phyloP scores from a whole-genome alignment of 306 rosid genomes.

The Sphenostylis stenocarpa region DNA sequence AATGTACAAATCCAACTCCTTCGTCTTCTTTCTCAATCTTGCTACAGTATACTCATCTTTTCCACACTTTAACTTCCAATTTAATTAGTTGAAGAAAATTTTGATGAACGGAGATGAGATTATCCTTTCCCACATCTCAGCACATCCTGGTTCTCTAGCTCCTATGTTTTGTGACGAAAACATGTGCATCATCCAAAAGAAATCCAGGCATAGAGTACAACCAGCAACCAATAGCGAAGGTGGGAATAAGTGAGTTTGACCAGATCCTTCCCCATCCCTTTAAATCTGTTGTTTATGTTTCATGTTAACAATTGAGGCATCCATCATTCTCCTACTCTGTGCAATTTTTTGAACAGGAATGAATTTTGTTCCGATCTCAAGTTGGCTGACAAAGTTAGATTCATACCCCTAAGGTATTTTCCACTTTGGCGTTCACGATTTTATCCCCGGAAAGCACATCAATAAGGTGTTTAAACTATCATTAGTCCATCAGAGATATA shows the following conservation, averaged over 20 bases:
- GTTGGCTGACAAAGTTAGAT: too few relatives aligned
- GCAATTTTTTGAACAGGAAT: not conserved
- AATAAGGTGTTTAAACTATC: too few relatives aligned
- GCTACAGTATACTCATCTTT: not conserved
- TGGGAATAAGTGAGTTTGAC: not conserved
- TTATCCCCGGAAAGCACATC: too few relatives aligned
- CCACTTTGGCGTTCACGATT: too few relatives aligned
- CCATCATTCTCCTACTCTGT: not conserved
- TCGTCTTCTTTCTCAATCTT: not conserved
- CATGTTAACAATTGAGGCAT: not conserved
- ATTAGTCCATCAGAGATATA: too few relatives aligned
- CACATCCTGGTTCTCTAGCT: constrained; percentile 17
- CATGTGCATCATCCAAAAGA: not conserved
- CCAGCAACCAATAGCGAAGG: not conserved
- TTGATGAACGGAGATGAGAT: constrained; percentile 21
- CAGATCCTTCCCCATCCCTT: not conserved
- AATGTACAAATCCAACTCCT: constrained; percentile 7
- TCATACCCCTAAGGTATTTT: too few relatives aligned
- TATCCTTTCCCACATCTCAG: constrained; percentile 17
- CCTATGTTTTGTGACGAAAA: not conserved
- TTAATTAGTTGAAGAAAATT: constrained; percentile 13
- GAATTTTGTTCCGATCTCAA: not conserved
- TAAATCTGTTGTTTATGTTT: not conserved
- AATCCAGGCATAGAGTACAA: not conserved
- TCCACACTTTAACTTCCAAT: constrained; percentile 22